A percentile compares a stretch with the other conserved stretches of the same genome.
Conservation (phyloP, 805 yeast species). For the Suhomyces xylopsoci region DNA sequence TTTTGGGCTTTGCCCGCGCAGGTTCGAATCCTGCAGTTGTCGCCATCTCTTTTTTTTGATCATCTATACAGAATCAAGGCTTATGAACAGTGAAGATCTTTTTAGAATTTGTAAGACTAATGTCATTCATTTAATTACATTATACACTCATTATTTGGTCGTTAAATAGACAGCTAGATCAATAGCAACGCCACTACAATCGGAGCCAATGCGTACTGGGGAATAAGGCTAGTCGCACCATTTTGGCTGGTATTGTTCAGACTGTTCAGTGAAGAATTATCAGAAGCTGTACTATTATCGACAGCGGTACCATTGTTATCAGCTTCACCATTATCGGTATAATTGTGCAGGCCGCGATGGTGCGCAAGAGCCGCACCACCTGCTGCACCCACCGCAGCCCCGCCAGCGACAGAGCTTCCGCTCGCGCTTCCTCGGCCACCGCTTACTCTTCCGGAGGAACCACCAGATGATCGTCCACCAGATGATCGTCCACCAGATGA, state of each 20-base stretch:
- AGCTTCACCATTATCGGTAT: neutral
- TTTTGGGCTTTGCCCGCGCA: conserved; percentile 63
- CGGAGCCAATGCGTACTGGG: neutral
- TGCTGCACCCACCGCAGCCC: conserved; percentile 1
- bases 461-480: neutral
- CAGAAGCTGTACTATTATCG: neutral
- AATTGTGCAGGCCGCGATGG: neutral
- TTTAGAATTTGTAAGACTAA: neutral
- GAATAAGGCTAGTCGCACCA: neutral
- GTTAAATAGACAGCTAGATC: neutral
- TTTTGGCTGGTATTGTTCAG: neutral
- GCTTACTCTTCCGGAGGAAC: neutral
- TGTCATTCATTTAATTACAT: neutral
- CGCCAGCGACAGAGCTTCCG: neutral
- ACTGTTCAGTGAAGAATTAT: neutral
- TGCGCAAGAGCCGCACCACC: conserved; percentile 1
- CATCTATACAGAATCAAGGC: neutral
- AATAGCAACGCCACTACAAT: neutral
- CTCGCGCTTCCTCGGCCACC: neutral
- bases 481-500: neutral
- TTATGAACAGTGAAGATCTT: neutral
- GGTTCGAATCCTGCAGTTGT: conserved; percentile 62
- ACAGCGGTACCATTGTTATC: neutral
- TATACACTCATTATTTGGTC: neutral
- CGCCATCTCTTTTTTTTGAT: conserved; percentile 31